Evolutionary conservation across 345 rosid species (phyloP), one percentile per base, ranked within the genome.

Genomic region (Ricinus communis): DNA sequence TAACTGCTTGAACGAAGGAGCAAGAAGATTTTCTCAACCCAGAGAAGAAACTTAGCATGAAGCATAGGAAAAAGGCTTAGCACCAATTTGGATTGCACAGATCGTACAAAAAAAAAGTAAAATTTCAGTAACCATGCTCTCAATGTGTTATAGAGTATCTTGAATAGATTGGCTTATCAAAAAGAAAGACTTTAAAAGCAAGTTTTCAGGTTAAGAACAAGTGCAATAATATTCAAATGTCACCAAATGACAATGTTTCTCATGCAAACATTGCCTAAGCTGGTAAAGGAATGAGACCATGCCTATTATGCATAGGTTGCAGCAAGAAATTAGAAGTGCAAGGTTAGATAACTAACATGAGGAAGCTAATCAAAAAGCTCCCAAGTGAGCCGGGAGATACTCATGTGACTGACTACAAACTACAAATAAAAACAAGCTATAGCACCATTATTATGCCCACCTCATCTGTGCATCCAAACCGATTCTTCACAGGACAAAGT

Each of bases 401-500:
- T 41, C 25, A 57, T 6, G 18, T 49, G 21, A 58, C 36, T 49
- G 43, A 1, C 31, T 40, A 21, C 33, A 36, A 28, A 31, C 40
- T 25, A 51, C 9, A 64, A 66, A 53, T 21, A 65, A 14, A 63
- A 25, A 65, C 38, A 65, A 61, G 62, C 18, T 50, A 41, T 38
- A 71, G 14, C 24, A 53, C 63, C 55, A 67, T 18, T 22, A 52
- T 47, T 66, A 61, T 22, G 51, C 81, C 72, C 67, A 93, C 98
- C 90, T 94, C 98, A 79, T 94, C 96, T 2, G 89, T 87, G 61
- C 93, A 91, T 56, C 98, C 98, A 79, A 87, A 93, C 49, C 98
- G 96, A 76, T 93, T 93, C 87, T 93, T 93, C 77, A 87, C 93
- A 16, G 98, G 81, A 74, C 97, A 88, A 82, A 93, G 97, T 83